Evolutionary conservation across 768 basidiomycete species (phyloP).

Genomic region (Naganishia vaughanmartiniae): DNA sequence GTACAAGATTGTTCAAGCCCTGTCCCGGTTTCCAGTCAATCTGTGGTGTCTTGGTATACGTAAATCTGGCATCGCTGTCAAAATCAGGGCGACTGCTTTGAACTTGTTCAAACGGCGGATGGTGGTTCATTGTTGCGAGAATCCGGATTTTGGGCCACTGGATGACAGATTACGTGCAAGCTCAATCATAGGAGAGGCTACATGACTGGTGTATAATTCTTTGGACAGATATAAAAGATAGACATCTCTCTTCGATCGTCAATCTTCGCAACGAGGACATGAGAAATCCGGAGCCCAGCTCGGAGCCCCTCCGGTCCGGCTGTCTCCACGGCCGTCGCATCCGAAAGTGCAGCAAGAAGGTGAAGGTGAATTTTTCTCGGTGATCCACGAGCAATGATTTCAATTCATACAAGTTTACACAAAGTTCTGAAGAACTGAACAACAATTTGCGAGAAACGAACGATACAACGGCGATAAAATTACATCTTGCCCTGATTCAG

Average conservation of each 20-base stretch:
- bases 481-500: background rate
- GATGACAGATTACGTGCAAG: background rate
- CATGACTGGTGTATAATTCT: background rate
- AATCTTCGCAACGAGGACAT: background rate
- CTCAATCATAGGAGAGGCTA: background rate
- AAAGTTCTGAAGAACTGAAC: too few species aligned
- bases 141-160: background rate
- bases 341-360: too few species aligned
- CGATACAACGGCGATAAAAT: background rate
- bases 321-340: background rate
- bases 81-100: slow-evolving; percentile 29
- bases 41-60: slow-evolving; percentile 21
- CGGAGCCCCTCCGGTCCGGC: background rate
- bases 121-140: background rate
- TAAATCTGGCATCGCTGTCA: slow-evolving; percentile 12
- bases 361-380: too few species aligned
- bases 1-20: slow-evolving; percentile 16
- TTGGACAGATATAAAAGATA: background rate
- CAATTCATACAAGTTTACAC: too few species aligned
- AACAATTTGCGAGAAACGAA: background rate
- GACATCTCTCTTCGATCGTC: background rate
- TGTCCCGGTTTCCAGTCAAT: slow-evolving; percentile 28
- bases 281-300: background rate
- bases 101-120: slow-evolving; percentile 22
- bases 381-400: too few species aligned